Evolutionary conservation across 2,329 filamentous ascomycete genomes (phyloP).

Genomic region (Xylaria sp.): DNA sequence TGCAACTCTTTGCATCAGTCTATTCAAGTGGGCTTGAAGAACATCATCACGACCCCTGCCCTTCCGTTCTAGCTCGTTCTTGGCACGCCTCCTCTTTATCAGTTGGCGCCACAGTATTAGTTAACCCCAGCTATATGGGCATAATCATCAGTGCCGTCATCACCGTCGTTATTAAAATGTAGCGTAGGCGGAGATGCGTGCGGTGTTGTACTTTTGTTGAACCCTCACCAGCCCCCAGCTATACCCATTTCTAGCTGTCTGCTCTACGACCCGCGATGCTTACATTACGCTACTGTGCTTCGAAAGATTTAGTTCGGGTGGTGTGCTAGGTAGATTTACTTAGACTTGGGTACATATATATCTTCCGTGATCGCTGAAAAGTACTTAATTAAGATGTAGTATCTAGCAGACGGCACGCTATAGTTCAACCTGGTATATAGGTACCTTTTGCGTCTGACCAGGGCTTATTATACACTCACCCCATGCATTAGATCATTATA

Average conservation of each 20-base stretch:
- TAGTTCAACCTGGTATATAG: not conserved
- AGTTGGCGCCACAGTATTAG: conserved; percentile 26
- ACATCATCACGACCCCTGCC: conserved; percentile 18
- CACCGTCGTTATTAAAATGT: not conserved
- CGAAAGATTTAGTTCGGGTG: not conserved
- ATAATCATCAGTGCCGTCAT: conserved; percentile 5
- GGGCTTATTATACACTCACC: conserved; percentile 5
- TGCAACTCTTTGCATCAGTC: conserved; percentile 14
- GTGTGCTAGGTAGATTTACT: not conserved
- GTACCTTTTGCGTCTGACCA: conserved; percentile 5
- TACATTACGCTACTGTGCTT: conserved; percentile 1
- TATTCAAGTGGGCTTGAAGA: conserved; percentile 17
- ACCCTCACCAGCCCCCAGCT: not conserved
- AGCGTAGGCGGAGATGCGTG: not conserved
- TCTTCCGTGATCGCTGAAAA: not conserved
- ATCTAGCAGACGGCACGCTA: not conserved
- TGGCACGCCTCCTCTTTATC: conserved; percentile 25
- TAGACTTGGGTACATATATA: not conserved
- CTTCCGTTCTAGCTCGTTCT: conserved; percentile 22
- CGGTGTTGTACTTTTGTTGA: conserved; percentile 31
- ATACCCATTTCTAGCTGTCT: not conserved
- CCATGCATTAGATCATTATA: not conserved
- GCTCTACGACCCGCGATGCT: not conserved
- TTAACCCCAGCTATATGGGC: not conserved
- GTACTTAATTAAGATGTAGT: conserved; percentile 5